Percentiles rank a stretch among this genome's conserved stretches.
Conservation (phyloP, 1,139 yeast genomes). For the Suhomyces terraborum region DNA sequence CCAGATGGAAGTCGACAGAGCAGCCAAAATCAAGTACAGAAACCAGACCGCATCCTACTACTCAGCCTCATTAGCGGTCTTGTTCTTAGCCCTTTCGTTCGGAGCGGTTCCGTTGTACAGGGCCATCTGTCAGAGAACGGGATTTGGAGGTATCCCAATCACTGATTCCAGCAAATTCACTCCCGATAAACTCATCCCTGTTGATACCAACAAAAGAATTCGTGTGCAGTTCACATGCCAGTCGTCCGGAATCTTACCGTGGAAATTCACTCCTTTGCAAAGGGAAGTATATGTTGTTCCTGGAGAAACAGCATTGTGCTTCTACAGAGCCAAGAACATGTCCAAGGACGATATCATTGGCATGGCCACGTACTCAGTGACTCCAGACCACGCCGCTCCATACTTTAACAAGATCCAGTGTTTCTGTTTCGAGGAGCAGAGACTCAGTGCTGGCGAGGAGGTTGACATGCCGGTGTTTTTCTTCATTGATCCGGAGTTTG, state of each 20-base stretch:
- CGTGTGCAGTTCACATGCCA: conserved; percentile 87
- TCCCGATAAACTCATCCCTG: conserved; percentile 84
- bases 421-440: conserved; percentile 96
- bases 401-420: conserved; percentile 97
- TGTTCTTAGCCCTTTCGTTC: conserved; percentile 79
- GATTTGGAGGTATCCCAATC: conserved; percentile 94
- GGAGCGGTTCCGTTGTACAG: conserved; percentile 93
- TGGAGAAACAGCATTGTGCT: conserved; percentile 97
- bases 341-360: conserved; percentile 92
- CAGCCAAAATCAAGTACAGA: conserved; percentile 32
- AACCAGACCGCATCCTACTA: conserved; percentile 67
- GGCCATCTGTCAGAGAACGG: conserved; percentile 91
- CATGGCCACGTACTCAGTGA: conserved; percentile 95
- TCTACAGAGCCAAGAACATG: conserved; percentile 86
- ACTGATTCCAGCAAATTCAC: conserved; percentile 82
- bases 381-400: conserved; percentile 95
- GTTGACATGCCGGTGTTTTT: conserved; percentile 99
- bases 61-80: conserved; percentile 67
- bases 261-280: conserved; percentile 96
- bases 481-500: conserved; percentile 97
- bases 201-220: conserved; percentile 80
- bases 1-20: conserved; percentile 24
- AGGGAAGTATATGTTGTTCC: conserved; percentile 92
- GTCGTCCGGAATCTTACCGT: conserved; percentile 87
- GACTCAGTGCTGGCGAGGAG: conserved; percentile 92